Base-by-base conservation (phyloP, 257 asterid species). In the Ligustrum vulgare region DNA sequence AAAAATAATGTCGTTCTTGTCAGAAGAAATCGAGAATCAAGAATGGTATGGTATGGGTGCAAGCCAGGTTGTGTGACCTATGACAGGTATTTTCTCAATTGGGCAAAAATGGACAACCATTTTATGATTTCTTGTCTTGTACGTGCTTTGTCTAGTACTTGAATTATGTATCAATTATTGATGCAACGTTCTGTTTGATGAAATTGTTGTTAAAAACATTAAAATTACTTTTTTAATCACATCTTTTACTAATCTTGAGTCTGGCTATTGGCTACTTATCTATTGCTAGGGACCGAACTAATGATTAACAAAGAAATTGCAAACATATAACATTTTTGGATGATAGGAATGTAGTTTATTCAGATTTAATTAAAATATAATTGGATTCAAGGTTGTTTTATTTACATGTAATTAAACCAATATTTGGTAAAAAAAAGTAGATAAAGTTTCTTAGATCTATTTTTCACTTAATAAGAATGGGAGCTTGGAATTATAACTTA, bases 161-260 rank as follows among this genome's bases (percentile, higher is more conserved):
- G 73, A 10, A 8, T 68, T 70, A 67, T 65, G 67, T 41, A 45
- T 79, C 84, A 78, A 84, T 82, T 80, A 85, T 84, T 88, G 85
- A 80, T 72, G 45, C 79, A 82, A 64, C 20, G 45, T 32, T 28
- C 31, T 1, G 31, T 28, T 28, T 28, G 31, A 28, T 28, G 31
- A 28, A 28, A 28, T 28, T 28, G 31, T 28, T 28, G 31, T 28
- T 0, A 28, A 28, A 0, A 28, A 28, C 31, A 1, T 28, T 1
- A 28, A 28, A 28, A 28, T 28, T 1, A 28, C 31, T 28, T 28
- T 28, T 28, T 28, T 28, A 28, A 28, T 28, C 31, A 28, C 31
- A 28, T 28, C 1, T 28, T 28, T 28, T 28, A 28, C n/a, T n/a
- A 41, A 28, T 43, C 20, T 31, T 8, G 49, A 31, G 49, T 63